Percentiles rank a stretch among this genome's conserved stretches.
Evolutionary conservation across 2,329 filamentous ascomycete genomes (phyloP).

Genomic region (Metarhizium brunneum): DNA sequence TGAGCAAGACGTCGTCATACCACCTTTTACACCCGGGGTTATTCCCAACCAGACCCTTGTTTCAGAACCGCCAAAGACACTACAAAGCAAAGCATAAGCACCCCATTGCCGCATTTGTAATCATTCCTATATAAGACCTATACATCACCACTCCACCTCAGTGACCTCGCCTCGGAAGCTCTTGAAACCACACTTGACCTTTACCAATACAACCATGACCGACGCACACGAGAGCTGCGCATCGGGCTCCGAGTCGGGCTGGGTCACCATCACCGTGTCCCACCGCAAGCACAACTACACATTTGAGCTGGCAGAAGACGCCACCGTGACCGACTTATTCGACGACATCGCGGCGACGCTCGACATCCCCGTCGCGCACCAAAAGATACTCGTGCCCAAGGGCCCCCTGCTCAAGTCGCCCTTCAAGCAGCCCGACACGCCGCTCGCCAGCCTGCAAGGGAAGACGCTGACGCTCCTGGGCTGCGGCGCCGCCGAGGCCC

Average conservation of each 20-base stretch:
- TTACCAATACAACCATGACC: neutral
- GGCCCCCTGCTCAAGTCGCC: conserved; percentile 55
- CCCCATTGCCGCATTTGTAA: neutral
- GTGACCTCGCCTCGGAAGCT: neutral
- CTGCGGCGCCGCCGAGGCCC: conserved; percentile 50
- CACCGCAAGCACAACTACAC: conserved; percentile 37
- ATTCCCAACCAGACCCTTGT: no score
- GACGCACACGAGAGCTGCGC: conserved; percentile 7
- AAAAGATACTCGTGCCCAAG: conserved; percentile 61
- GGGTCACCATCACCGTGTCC: conserved; percentile 34
- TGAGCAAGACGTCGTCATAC: neutral
- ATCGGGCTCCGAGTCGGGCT: conserved; percentile 14
- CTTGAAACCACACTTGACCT: neutral
- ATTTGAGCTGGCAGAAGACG: conserved; percentile 32
- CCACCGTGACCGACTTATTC: conserved; percentile 50
- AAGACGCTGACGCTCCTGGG: conserved; percentile 61
- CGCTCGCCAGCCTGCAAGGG: conserved; percentile 36
- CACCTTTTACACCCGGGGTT: no score
- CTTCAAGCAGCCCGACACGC: conserved; percentile 47
- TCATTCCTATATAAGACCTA: neutral
- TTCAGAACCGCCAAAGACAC: neutral
- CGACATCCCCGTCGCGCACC: conserved; percentile 51
- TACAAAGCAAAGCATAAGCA: no score
- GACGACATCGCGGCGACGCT: conserved; percentile 44
- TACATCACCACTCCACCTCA: neutral